Base-by-base conservation (phyloP, 768 basidiomycete genomes). In the Chalciporus piperatus region DNA sequence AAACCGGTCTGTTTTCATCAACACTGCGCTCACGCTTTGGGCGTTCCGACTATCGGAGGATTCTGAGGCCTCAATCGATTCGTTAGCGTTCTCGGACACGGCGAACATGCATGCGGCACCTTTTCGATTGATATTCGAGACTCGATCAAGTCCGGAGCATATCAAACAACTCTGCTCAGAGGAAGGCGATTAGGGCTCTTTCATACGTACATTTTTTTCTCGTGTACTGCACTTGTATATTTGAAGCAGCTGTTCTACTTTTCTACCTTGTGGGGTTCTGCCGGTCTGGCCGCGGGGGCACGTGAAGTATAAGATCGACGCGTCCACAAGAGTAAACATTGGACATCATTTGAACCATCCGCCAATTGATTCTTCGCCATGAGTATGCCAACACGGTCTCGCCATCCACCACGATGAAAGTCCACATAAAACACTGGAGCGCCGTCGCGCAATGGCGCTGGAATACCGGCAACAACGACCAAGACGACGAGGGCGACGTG, bases 381-480 rank as follows among this genome's bases (percentile, higher is more conserved):
- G 35, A n/a, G 16, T 8, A 44, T 39, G 38, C 33, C 45, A 46
- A 20, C 32, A 37, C 35, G 8, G 13, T 47, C 14, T 37, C 30
- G n/a, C 9, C 9, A 16, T 22, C 35, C 23, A 62, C 25, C 27
- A 38, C 41, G 42, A 92, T 94, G 92, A 93, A 87, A 66, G 83
- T 94, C 17, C 82, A 72, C 35, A 75, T 96, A 56, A 93, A 92
- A 65, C 80, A 82, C 59, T 93, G 89, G 87, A 84, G 90, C 68
- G 88, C 89, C 3, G 87, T 96, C 37, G 93, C 92, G 0, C 83
- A 87, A 62, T 95, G 92, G 92, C 79, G 84, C 28, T 94, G 92
- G 92, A 84, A 92, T 59, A 77, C 74, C 9, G 70, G 73, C 42
- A 65, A 52, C 59, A 59, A 55, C 35, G 65, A 69, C 30, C 64